Base-by-base conservation (phyloP, 1,284 basidiomycete species). In the Malassezia nana region DNA sequence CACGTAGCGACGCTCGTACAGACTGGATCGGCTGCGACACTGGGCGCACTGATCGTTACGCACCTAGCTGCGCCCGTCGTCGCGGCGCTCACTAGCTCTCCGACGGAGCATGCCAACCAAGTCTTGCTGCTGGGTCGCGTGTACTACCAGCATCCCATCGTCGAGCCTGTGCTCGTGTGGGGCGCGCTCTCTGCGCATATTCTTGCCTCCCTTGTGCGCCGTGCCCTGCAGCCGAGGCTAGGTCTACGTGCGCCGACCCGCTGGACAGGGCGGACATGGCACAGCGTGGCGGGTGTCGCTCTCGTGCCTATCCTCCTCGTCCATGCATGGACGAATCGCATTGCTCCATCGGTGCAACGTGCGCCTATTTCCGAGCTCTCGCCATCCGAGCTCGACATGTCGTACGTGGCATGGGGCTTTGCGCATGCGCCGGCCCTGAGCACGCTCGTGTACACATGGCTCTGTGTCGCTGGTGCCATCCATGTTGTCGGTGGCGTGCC, bases 311-410 rank as follows among this genome's bases (percentile, higher is more conserved):
- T 58, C 12, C 53, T 60, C 0, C 6, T 60, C 0, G 53, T 60
- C 25, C 69, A 72, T 46, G 57, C 59, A 1, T 48, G 50, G 13
- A 40, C 60, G 46, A 68, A 69, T 41, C 63, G 69, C 13, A 16
- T 70, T 22, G 40, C 62, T 0, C 66, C 65, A 1, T 48, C 41
- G 2, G 6, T 31, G 8, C 13, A 13, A 0, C 28, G 56, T 4
- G 24, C 26, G 13, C 63, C 66, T 3, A 65, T 66, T 42, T 28
- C 35, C 9, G 41, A 44, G 8, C 52, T 69, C 13, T 65, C 64
- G 1, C 66, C 68, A 2, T 59, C 63, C 7, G 62, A 67, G 40
- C 57, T 70, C 3, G 69, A 71, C 26, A 60, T 66, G 51, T 50
- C 59, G n/a, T 67, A 64, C 50, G 68, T 72, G 10, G 46, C 60